Evolutionary conservation across 148 eudicot species (phyloP).

Genomic region (Diospyros lotus): DNA sequence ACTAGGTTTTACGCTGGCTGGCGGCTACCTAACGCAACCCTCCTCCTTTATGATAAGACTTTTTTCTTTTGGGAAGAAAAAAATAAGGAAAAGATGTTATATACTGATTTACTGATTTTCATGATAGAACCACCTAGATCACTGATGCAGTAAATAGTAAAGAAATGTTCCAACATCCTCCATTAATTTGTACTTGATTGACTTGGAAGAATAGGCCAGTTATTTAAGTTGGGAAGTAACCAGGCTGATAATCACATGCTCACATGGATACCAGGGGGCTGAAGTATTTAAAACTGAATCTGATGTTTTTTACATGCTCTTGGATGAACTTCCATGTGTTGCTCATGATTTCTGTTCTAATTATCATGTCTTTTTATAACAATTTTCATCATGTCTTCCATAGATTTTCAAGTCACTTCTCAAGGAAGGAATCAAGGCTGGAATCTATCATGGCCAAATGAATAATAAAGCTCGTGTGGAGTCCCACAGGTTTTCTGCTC

Average conservation of each 20-base stretch:
- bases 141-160: not conserved
- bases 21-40: no score
- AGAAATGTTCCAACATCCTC: not conserved
- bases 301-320: no score
- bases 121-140: not conserved
- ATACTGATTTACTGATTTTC: no score
- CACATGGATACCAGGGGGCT: no score
- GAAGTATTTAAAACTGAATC: no score
- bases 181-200: no score
- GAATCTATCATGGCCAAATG: slow-evolving; percentile 87
- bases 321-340: not conserved
- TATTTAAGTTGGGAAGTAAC: no score
- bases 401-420: slow-evolving; percentile 55
- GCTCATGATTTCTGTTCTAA: not conserved
- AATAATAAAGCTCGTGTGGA: slow-evolving; percentile 54
- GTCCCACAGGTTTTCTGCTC: slow-evolving; percentile 51
- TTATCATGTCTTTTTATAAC: slow-evolving; percentile 8
- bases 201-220: no score
- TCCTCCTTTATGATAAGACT: not conserved
- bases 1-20: no score
- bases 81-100: not conserved
- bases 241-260: no score
- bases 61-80: not conserved
- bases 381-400: not conserved
- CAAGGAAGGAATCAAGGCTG: slow-evolving; percentile 56